Percentiles rank a stretch among this genome's conserved stretches.
phyloP scores from a whole-genome alignment of 2,329 filamentous ascomycete genomes.

The Fusarium coffeatum region DNA sequence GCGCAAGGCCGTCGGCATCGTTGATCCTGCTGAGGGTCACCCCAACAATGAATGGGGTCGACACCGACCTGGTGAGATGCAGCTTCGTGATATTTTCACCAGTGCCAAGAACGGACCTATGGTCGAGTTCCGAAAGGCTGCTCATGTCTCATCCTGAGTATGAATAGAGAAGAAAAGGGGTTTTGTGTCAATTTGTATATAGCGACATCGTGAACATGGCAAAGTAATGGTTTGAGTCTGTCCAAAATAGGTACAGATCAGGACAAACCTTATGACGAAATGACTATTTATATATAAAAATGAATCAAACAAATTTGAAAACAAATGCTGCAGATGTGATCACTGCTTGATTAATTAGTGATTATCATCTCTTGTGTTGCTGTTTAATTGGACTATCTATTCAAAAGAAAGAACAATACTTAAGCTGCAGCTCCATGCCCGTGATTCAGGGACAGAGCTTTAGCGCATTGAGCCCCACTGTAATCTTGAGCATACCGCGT shows the following conservation, averaged over 20 bases:
- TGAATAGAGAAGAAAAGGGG: neutral
- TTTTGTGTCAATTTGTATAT: neutral
- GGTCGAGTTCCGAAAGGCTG: conserved; percentile 66
- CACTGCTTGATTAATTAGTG: neutral
- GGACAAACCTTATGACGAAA: neutral
- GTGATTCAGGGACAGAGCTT: conserved; percentile 11
- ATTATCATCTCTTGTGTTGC: neutral
- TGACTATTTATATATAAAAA: neutral
- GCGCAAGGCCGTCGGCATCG: conserved; percentile 60
- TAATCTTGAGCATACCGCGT: conserved; percentile 2
- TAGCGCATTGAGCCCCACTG: conserved; percentile 25
- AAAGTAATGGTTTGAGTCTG: neutral
- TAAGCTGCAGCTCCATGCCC: neutral
- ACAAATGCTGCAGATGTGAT: neutral
- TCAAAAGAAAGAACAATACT: neutral
- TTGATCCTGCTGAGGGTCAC: conserved; percentile 65
- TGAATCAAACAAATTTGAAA: conserved; percentile 1
- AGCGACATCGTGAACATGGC: neutral
- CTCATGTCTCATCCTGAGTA: conserved; percentile 26
- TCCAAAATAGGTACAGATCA: neutral
- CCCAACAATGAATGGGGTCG: conserved; percentile 64
- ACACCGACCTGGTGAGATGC: conserved; percentile 70
- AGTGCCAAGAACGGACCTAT: conserved; percentile 78
- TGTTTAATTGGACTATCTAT: neutral
- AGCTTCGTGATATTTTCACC: conserved; percentile 78